Base-by-base conservation (phyloP, 257 asterid genomes). In the Craterostigma plantagineum region DNA sequence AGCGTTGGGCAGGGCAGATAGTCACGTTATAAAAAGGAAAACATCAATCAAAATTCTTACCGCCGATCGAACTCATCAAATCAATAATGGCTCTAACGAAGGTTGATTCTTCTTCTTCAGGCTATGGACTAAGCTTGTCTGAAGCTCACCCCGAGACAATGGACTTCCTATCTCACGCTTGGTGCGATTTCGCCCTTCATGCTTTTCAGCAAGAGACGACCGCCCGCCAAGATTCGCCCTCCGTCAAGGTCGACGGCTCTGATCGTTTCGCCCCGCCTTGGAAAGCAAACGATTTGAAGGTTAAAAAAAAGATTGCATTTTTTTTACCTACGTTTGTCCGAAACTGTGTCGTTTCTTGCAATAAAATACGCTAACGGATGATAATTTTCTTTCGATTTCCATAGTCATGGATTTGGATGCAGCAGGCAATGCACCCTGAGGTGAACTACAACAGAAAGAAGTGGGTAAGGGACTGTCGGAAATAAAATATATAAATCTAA, bases 321-420 rank as follows among this genome's bases (percentile, higher is more conserved):
- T n/a, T n/a, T n/a, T n/a, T n/a, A n/a, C n/a, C n/a, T n/a, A n/a
- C n/a, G n/a, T n/a, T n/a, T n/a, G n/a, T n/a, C n/a, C n/a, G n/a
- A n/a, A n/a, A n/a, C n/a, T n/a, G n/a, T n/a, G n/a, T n/a, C n/a
- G n/a, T n/a, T n/a, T n/a, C n/a, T n/a, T n/a, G n/a, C n/a, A n/a
- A n/a, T n/a, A 23, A 23, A 2, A 23, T 23, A 23, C 6, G 30
- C 30, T 23, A 23, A 23, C 30, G 4, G 30, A 23, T 23, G 30
- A 6, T n/a, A n/a, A n/a, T n/a, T n/a, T n/a, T 23, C 30, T 23
- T 23, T 23, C 30, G 30, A 23, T 2, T 33, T 52, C 39, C 33
- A 30, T 58, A 85, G 96, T 81, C 96, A 50, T 85, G 96, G 94
- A 77, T 85, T 72, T 81, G 92, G 96, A 85, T 85, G 96, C 96